A percentile compares a stretch with the other conserved stretches of the same genome.
phyloP scores from a whole-genome alignment of 2,329 filamentous ascomycete species.

The Aspergillus cejpii region DNA sequence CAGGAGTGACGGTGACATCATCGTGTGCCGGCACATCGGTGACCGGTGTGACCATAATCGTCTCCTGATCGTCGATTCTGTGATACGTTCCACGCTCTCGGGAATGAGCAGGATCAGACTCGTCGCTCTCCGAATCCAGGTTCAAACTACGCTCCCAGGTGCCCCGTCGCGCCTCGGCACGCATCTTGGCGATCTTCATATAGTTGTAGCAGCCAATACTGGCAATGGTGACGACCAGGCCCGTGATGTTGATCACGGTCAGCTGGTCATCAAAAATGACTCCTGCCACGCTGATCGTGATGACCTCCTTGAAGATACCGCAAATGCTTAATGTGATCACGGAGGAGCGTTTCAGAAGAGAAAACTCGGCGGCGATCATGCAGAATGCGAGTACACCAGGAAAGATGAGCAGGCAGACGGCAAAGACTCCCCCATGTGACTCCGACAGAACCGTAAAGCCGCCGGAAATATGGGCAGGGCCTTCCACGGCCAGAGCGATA shows the following conservation, averaged over 20 bases:
- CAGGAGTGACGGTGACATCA: slow-evolving; percentile 22
- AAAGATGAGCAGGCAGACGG: slow-evolving; percentile 72
- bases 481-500: slow-evolving; percentile 82
- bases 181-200: slow-evolving; percentile 88
- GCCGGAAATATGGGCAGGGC: slow-evolving; percentile 59
- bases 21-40: slow-evolving; percentile 16
- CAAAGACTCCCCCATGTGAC: slow-evolving; percentile 60
- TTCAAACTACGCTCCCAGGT: slow-evolving; percentile 22
- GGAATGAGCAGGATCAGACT: slow-evolving; percentile 18
- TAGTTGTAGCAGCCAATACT: slow-evolving; percentile 91
- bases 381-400: slow-evolving; percentile 86
- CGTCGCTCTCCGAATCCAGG: slow-evolving; percentile 26
- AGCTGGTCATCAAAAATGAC: slow-evolving; percentile 83
- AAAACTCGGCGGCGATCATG: slow-evolving; percentile 96
- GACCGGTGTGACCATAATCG: slow-evolving; percentile 14
- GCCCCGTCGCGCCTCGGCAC: slow-evolving; percentile 58
- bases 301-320: slow-evolving; percentile 97
- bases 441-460: slow-evolving; percentile 59
- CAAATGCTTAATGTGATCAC: slow-evolving; percentile 95
- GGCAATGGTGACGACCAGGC: slow-evolving; percentile 77
- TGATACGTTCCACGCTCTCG: slow-evolving; percentile 24
- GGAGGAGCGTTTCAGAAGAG: slow-evolving; percentile 85
- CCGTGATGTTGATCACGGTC: slow-evolving; percentile 78
- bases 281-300: slow-evolving; percentile 85
- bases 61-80: slow-evolving; percentile 21